Evolutionary conservation across 129 eudicot species (phyloP), one percentile per base, ranked within the genome.

Genomic region (Artemisia argyi): DNA sequence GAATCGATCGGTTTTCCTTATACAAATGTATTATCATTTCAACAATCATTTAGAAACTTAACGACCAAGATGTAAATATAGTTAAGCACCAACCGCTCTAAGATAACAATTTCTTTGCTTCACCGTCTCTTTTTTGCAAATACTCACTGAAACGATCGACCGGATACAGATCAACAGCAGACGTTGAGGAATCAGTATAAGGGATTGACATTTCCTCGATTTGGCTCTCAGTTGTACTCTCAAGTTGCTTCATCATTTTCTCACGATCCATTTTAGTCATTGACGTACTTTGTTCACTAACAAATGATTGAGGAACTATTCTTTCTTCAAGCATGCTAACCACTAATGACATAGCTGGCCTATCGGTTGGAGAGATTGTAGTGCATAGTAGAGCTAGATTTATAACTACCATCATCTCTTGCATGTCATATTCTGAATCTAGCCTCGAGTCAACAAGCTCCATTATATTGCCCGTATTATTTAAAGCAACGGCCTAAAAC

Each of bases 291-390:
- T 73, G 56, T 28, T 76, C 83, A 15, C 65, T 46, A 54, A 60
- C 65, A 54, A 73, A 73, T 18, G 48, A 49, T 11, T 55, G 10
- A 35, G 75, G 59, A 65, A 59, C 66, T 1, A 58, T 76, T 71
- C 68, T 73, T 4, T 84, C 84, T 76, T 84, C 90, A 8, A 88
- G 89, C 71, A 88, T 84, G 82, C 86, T 77, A 47, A 88, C 90
- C 2, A 85, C 94, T 17, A 81, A 35, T 12, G 94, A 84, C 94
- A 88, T 88, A 7, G 59, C 49, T 3, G 94, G 94, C 52, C 88
- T 78, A 39, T 55, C 83, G 2, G 86, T 53, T 22, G 84, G 68
- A 24, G 80, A 58, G 54, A 50, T 48, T 19, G 73, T 61, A 3
- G 88, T 81, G 78, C 92, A 86, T 2, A 55, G 55, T 18, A 86